Base-by-base conservation (phyloP, 306 rosid genomes). In the Cucurbita moschata region DNA sequence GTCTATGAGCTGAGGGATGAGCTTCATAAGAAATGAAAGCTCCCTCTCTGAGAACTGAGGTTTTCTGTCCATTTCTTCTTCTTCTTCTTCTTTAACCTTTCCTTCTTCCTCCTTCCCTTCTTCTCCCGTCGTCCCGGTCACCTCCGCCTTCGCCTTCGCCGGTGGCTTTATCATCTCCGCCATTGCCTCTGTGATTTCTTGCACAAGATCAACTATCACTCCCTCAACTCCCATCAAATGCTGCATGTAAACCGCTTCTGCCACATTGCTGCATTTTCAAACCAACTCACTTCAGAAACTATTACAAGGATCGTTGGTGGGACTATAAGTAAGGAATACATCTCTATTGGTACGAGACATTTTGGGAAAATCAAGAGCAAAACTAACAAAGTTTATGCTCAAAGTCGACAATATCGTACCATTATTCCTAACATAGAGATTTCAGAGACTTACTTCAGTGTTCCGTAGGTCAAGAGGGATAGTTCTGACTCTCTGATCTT, bases 191-290 rank as follows among this genome's bases (percentile, higher is more conserved):
- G 96, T 83, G 42, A 91, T 95, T 84, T 89, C 97, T 77, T 81
- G 58, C 10, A 95, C 97, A 23, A 86, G 77, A 85, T 95, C 97
- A 44, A 91, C 97, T 14, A 95, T 89, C 47, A 91, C 97, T 75
- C 97, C 99, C 63, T 91, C 90, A 2, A 91, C 77, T 60, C 99
- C 97, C 97, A 95, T 95, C 35, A 95, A 55, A 77, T 95, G 85
- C 81, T 95, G 97, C 90, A 91, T 60, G 83, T 91, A 87, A 2
- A 95, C 96, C 6, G 96, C 97, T 73, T 95, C 97, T 8, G 96
- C 76, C 75, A 95, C 92, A 73, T 95, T 95, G 74, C 98, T 90
- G 89, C 79, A 75, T 73, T 42, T 12, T 6, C 16, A 6, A 46
- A 50, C 54, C 54, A 14, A 50, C 54, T 18, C 35, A 30, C 2